phyloP scores from a whole-genome alignment of 805 yeast species.

The Saccharomycopsis microspora region DNA sequence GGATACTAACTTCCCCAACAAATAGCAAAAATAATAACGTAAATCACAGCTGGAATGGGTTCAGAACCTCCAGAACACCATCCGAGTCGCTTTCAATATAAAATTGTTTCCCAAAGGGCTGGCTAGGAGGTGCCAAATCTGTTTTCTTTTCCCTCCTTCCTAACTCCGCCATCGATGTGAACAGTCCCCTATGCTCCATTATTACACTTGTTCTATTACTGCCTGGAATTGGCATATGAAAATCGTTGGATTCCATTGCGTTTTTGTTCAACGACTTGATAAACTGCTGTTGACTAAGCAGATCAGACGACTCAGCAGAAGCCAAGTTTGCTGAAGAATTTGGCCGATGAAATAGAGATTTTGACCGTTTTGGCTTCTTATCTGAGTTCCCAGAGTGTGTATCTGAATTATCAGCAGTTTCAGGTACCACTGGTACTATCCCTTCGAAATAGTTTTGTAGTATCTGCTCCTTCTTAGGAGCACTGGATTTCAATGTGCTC shows the following conservation, averaged over 20 bases:
- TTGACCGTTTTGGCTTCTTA: constrained; percentile 2
- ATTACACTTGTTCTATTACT: constrained; percentile 16
- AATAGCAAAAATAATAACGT: too few relatives aligned
- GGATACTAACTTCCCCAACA: too few relatives aligned
- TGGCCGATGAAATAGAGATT: background rate
- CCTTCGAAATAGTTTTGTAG: constrained; percentile 16
- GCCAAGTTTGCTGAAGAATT: background rate
- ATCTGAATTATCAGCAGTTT: background rate
- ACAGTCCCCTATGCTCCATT: constrained; percentile 19
- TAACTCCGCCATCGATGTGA: background rate
- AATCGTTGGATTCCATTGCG: constrained; percentile 10
- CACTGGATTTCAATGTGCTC: background rate
- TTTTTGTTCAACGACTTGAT: constrained; percentile 10
- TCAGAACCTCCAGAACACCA: too few relatives aligned
- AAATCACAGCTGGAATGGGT: too few relatives aligned
- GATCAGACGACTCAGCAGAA: background rate
- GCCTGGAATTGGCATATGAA: constrained; percentile 16
- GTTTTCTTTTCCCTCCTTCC: background rate
- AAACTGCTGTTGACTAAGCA: constrained; percentile 1
- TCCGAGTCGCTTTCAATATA: too few relatives aligned
- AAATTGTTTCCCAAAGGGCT: too few relatives aligned
- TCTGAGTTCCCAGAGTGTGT: background rate
- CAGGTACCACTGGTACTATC: constrained; percentile 14
- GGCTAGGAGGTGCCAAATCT: background rate
- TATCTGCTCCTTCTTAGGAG: constrained; percentile 4